Conservation (phyloP, 1,139 yeast genomes). For the Saccharomyces hybrid region DNA sequence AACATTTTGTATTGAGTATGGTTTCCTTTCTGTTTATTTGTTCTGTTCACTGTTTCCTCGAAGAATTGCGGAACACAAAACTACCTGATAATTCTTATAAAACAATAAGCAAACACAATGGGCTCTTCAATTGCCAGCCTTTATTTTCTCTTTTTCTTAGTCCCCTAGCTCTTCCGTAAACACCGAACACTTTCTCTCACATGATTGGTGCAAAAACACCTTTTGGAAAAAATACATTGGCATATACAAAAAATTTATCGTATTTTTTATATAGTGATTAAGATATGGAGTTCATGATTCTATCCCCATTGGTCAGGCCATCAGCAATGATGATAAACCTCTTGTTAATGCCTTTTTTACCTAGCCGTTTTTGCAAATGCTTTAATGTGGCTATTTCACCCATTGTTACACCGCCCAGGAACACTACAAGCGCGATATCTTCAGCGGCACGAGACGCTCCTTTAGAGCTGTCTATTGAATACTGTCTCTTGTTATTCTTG, state of each 20-base stretch:
- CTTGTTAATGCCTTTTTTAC: slow-evolving; percentile 20
- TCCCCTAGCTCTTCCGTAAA: not conserved
- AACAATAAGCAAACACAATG: not conserved
- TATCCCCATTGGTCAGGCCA: slow-evolving; percentile 12
- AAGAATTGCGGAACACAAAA: not conserved
- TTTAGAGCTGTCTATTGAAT: not conserved
- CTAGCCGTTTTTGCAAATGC: slow-evolving; percentile 18
- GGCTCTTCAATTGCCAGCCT: not conserved
- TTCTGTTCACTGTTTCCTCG: not conserved
- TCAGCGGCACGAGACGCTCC: not conserved
- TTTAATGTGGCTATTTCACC: slow-evolving; percentile 30
- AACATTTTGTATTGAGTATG: slow-evolving; percentile 23
- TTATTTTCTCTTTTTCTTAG: not conserved
- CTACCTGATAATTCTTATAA: not conserved
- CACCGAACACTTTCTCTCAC: not conserved
- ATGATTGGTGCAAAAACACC: not conserved
- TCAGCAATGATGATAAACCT: slow-evolving; percentile 27
- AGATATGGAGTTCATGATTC: not conserved
- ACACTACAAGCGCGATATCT: slow-evolving; percentile 24
- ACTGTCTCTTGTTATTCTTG: not conserved
- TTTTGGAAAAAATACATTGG: not conserved
- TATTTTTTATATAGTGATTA: not conserved
- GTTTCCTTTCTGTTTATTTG: not conserved
- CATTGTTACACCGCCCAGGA: slow-evolving; percentile 30
- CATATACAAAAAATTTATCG: not conserved